phyloP scores from a whole-genome alignment of 2,329 filamentous ascomycete genomes.

The Aspergillus clavatus region DNA sequence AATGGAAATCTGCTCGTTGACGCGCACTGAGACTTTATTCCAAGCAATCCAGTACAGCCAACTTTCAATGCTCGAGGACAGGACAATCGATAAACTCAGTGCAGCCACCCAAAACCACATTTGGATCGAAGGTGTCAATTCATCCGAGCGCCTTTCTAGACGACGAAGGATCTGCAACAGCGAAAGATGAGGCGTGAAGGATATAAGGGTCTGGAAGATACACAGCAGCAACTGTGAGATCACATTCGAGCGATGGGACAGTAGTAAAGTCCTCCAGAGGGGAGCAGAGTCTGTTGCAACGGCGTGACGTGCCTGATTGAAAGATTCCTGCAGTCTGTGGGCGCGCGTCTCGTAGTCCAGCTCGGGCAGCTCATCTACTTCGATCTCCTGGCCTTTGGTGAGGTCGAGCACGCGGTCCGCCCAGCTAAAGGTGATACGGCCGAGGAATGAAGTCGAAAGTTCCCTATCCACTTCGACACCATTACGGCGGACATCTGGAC shows the following conservation, averaged over 20 bases:
- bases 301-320: neutral
- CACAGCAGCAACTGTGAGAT: too few relatives aligned
- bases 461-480: constrained; percentile 55
- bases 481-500: constrained; percentile 59
- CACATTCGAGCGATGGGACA: too few relatives aligned
- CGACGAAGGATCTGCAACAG: too few relatives aligned
- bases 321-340: constrained; percentile 34
- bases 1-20: constrained; percentile 63
- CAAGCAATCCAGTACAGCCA: constrained; percentile 45
- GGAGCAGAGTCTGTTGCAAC: too few relatives aligned
- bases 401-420: constrained; percentile 47
- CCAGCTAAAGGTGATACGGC: constrained; percentile 61
- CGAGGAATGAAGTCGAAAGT: constrained; percentile 54
- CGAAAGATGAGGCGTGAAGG: too few relatives aligned
- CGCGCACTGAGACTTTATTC: constrained; percentile 56
- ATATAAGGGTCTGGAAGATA: too few relatives aligned
- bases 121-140: constrained; percentile 19
- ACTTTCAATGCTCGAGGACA: constrained; percentile 50
- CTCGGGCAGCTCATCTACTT: constrained; percentile 56
- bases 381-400: constrained; percentile 56
- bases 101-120: constrained; percentile 55
- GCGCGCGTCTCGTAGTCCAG: constrained; percentile 51
- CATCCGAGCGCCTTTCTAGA: constrained; percentile 22
- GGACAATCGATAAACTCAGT: constrained; percentile 39
- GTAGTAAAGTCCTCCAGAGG: too few relatives aligned